Evolutionary conservation across 768 basidiomycete species (phyloP), one percentile per base, ranked within the genome.

Genomic region (Agaricus subrufescens): DNA sequence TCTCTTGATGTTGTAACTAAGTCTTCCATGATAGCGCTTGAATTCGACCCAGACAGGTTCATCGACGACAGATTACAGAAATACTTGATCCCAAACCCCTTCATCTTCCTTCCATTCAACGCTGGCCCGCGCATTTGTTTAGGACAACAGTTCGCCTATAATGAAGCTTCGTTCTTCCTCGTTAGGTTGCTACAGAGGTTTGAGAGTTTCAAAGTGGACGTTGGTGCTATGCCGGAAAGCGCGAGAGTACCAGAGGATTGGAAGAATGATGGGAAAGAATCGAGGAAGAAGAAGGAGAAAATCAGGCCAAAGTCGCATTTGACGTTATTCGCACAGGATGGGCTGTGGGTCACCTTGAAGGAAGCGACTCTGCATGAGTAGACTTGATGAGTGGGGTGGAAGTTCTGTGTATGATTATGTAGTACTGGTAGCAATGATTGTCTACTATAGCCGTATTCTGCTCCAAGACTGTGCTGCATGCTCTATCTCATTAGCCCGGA

Each of bases 21-120:
- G 11, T 34, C 11, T 4, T 11, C 7, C 34, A 19, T 42, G 7
- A n/a, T 43, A 82, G 83, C 83, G 23, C 67, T 76, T 2, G 62
- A 70, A 57, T 88, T 86, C 62, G 85, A 87, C 62, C 86, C 86
- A 0, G 81, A 85, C 57, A 75, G 86, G 1, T 87, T 86, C 73
- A 65, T 87, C 29, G 86, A 87, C 57, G 75, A 80, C 30, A 71
- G 85, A 1, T 56, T 84, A 34, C 72, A 76, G 4, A 83, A 79
- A 60, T 83, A 85, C 60, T 62, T 83, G 50, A 76, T 72, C 0
- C 72, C 77, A 3, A 83, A 84, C 61, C 83, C 84, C 0, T 83
- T 76, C 73, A 78, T 81, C 40, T 82, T 80, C 62, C 61, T 80
- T 7, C 79, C 79, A 2, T 81, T 81, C 68, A 80, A 79, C 54